A percentile compares a stretch with the other conserved stretches of the same genome.
These are phyloP conservation scores for Meyerozyma sp. DNA, from an alignment of 1,139 yeast species.

Conservation along the genomic window DNA sequence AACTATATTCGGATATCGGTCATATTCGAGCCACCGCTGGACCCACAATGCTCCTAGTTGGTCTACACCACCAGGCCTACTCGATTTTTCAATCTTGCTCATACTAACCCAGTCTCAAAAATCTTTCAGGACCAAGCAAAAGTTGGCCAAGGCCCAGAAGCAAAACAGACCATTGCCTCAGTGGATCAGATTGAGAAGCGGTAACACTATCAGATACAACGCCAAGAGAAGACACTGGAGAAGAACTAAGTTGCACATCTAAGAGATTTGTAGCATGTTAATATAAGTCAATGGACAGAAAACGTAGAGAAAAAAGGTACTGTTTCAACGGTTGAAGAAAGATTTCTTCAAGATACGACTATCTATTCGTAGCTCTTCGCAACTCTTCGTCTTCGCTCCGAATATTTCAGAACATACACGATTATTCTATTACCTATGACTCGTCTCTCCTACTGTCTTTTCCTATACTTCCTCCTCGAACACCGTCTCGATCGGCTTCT, in stretches of 20 bases:
- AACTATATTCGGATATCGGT: too few relatives aligned
- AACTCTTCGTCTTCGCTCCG: too few relatives aligned
- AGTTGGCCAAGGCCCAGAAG: constrained; percentile 98
- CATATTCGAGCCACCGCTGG: too few relatives aligned
- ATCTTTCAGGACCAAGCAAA: constrained; percentile 97
- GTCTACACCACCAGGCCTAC: not conserved
- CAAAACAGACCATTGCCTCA: constrained; percentile 99
- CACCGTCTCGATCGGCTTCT: constrained; percentile 95
- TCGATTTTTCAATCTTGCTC: not conserved
- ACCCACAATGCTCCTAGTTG: too few relatives aligned
- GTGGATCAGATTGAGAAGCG: constrained; percentile 99
- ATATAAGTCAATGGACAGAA: constrained; percentile 1
- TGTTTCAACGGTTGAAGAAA: too few relatives aligned
- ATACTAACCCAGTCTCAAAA: constrained; percentile 72
- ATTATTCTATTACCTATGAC: not conserved
- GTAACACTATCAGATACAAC: constrained; percentile 97
- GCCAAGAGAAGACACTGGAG: constrained; percentile 99
- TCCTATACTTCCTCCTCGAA: constrained; percentile 73
- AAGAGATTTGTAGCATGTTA: constrained; percentile 30
- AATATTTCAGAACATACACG: not conserved
- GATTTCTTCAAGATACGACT: too few relatives aligned
- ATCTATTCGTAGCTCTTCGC: not conserved
- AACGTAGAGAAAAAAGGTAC: too few relatives aligned
- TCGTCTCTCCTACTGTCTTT: not conserved
- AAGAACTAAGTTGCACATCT: constrained; percentile 98